A percentile compares a stretch with the other conserved stretches of the same genome.
These are phyloP conservation scores for Cunninghamia lanceolata DNA, from an alignment of 75 land plant species.

Conservation along the genomic window DNA sequence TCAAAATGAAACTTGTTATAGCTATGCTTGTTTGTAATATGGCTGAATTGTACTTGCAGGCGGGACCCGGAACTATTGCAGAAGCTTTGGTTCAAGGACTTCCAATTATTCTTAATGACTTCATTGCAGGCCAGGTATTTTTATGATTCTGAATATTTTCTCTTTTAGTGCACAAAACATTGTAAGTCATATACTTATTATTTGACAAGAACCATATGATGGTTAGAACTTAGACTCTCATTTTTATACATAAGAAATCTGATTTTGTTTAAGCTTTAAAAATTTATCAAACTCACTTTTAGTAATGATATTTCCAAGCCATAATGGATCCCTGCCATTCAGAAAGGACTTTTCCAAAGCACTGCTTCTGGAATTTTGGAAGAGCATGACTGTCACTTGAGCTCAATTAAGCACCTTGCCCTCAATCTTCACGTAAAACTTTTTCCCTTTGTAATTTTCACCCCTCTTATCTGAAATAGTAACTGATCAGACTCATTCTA, in stretches of 20 bases:
- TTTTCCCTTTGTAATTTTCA: not conserved
- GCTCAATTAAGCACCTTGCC: not conserved
- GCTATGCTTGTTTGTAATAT: not conserved
- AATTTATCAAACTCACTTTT: not conserved
- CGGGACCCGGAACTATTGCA: constrained; percentile 98
- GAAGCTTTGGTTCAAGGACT: constrained; percentile 93
- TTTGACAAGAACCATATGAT: not conserved
- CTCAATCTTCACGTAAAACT: not conserved
- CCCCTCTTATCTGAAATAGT: not conserved
- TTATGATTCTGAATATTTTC: not conserved
- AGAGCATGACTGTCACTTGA: not conserved
- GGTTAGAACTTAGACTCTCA: not conserved
- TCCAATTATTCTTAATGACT: constrained; percentile 85
- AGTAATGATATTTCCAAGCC: not conserved
- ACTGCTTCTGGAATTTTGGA: not conserved
- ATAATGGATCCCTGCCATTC: not conserved
- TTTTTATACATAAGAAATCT: not conserved
- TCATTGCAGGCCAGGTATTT: constrained; percentile 86
- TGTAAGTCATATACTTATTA: not conserved
- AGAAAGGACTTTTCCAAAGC: not conserved
- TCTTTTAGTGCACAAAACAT: not conserved
- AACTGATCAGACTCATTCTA: not conserved
- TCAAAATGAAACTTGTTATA: not conserved
- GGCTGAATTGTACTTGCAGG: constrained; percentile 36
- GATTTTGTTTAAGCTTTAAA: not conserved